Evolutionary conservation across 1,284 basidiomycete species (phyloP), one percentile per base, ranked within the genome.

Genomic region (Inonotus obliquus): DNA sequence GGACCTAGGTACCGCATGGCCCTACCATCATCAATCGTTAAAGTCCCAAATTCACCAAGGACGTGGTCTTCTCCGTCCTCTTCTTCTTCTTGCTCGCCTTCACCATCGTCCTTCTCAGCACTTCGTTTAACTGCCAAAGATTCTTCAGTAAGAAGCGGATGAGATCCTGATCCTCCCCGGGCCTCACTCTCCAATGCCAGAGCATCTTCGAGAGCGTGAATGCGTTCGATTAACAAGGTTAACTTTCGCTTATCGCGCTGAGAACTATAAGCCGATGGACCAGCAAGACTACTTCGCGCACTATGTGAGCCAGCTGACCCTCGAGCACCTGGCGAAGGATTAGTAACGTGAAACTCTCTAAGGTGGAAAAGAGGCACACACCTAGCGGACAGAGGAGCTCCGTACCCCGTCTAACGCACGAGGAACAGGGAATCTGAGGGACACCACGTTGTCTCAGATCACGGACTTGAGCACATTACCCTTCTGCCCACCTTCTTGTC

Each of bases 121-220:
- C 27, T 37, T 17, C 53, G 55, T 38, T 54, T 61, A 2, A 60
- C 47, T 1, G 64, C 54, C 1, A 63, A 49, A 3, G 62, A 51
- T 9, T 65, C 63, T 4, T 53, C 23, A 2, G 59, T 44, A 29
- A 66, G 60, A 27, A 66, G 64, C 23, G 65, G 64, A 45, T 66
- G 65, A 17, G 23, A 25, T 25, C 57, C 44, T 7, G 59, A 62
- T 37, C 61, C 44, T 21, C 47, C 25, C 3, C 38, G 37, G 5
- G 59, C 54, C 17, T 53, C 63, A 13, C 62, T 58, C 14, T 62
- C 59, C 17, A 59, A 57, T 13, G 41, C 59, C 21, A 66, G 64
- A 1, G 65, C 65, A 35, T 66, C 65, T 27, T 66, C 65, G 21
- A 66, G 64, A 32, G 63, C 56, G 25, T 64, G 60, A 55, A 60